These are phyloP conservation scores for Heliamphora exappendiculata DNA, from an alignment of 148 eudicot genomes.

Conservation along the genomic window DNA sequence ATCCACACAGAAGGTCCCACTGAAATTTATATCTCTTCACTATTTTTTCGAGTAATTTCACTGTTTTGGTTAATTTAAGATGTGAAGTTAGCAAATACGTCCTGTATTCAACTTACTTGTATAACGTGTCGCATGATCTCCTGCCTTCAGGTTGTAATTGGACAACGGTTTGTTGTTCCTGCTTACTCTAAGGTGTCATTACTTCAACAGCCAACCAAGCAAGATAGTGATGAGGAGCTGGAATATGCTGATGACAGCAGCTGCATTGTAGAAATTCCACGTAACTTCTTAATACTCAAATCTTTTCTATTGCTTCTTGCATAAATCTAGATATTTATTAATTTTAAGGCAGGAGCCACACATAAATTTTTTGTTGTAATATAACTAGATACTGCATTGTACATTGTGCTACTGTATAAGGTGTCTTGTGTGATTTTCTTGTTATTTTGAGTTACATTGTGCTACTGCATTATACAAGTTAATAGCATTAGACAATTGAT, in stretches of 20 bases:
- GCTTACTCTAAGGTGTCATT: conserved; percentile 91
- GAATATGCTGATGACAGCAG: conserved; percentile 81
- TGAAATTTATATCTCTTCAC: neutral
- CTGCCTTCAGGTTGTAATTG: conserved; percentile 60
- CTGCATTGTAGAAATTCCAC: conserved; percentile 42
- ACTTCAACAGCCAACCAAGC: conserved; percentile 64
- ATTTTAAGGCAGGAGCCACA: neutral
- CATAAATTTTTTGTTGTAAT: neutral
- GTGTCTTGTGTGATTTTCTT: too few relatives aligned
- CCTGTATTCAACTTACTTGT: conserved; percentile 2
- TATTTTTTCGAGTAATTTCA: neutral
- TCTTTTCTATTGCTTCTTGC: neutral
- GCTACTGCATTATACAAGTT: neutral
- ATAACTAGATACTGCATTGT: neutral
- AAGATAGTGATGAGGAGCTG: conserved; percentile 98
- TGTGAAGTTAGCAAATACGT: neutral
- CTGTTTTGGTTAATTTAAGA: neutral
- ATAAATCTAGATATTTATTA: neutral
- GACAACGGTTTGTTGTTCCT: conserved; percentile 72
- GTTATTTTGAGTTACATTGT: neutral
- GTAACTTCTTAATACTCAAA: conserved; percentile 29
- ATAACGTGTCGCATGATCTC: conserved; percentile 8
- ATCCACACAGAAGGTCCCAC: neutral
- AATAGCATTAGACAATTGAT: neutral
- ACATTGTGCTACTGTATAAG: neutral